A percentile compares a stretch with the other conserved stretches of the same genome.
phyloP scores from a whole-genome alignment of 2,329 filamentous ascomycete species.

The Penicillium sp. region DNA sequence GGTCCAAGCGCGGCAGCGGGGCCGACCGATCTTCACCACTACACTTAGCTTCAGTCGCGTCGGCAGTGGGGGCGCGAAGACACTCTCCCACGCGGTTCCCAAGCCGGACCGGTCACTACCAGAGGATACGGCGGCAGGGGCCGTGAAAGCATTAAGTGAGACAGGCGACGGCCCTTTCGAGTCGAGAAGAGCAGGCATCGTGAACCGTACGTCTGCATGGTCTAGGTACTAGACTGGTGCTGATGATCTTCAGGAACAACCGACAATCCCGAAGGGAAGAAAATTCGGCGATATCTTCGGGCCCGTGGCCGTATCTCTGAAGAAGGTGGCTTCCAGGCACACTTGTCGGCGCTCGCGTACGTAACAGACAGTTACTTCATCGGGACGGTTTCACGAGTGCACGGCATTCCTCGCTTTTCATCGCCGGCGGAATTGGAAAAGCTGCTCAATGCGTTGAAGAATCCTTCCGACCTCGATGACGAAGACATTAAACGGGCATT shows the following conservation, averaged over 20 bases:
- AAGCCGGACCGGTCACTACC: conserved; percentile 52
- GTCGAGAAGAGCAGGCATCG: conserved; percentile 51
- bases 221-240: too few species aligned
- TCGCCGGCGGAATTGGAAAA: conserved; percentile 43
- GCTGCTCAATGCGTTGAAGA: conserved; percentile 37
- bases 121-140: conserved; percentile 25
- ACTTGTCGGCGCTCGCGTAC: conserved; percentile 84
- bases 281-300: conserved; percentile 52
- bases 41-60: conserved; percentile 81
- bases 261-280: conserved; percentile 58
- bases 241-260: conserved; percentile 40
- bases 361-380: conserved; percentile 92
- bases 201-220: conserved; percentile 51
- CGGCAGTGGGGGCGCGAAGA: conserved; percentile 46
- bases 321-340: conserved; percentile 68
- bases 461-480: conserved; percentile 41
- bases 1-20: conserved; percentile 88
- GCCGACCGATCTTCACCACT: conserved; percentile 87
- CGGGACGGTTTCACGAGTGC: conserved; percentile 74
- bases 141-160: conserved; percentile 24
- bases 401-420: conserved; percentile 70
- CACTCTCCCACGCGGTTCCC: conserved; percentile 59
- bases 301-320: conserved; percentile 62
- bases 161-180: conserved; percentile 51
- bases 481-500: conserved; percentile 37